Percentiles rank a stretch among this genome's conserved stretches.
Conservation (phyloP, 2,329 filamentous ascomycete genomes). For the Rhynchosporium graminicola region DNA sequence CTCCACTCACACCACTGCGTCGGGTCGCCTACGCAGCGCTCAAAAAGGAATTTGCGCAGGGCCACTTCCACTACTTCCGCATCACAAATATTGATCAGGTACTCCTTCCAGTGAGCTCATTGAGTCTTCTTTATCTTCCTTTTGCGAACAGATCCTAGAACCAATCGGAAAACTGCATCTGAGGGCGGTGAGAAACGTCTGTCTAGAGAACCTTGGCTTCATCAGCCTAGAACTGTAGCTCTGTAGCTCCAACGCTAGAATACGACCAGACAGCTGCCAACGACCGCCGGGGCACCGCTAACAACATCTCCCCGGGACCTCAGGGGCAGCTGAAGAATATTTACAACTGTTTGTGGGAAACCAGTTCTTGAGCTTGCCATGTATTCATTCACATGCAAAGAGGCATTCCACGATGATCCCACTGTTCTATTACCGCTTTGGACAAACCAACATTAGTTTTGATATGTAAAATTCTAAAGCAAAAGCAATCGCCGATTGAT, state of each 20-base stretch:
- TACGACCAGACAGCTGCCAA: not conserved
- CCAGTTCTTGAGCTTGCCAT: not conserved
- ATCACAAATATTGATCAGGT: not conserved
- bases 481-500: no score
- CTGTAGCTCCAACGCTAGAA: not conserved
- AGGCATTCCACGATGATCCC: no score
- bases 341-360: not conserved
- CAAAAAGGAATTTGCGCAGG: slow-evolving; percentile 1
- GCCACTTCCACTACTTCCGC: not conserved
- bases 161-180: not conserved
- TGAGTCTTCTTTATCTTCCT: not conserved
- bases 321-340: not conserved
- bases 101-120: not conserved
- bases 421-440: no score
- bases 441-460: no score
- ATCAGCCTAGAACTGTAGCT: not conserved
- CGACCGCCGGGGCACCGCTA: not conserved
- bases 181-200: not conserved
- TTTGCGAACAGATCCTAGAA: not conserved
- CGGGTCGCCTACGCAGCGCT: not conserved
- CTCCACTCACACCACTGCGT: slow-evolving; percentile 9
- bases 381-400: not conserved
- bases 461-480: no score
- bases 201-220: not conserved
- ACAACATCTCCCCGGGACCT: not conserved